Conservation (phyloP, 192 early-diverging fungal genomes). For the Umbelopsis ramanniana region DNA sequence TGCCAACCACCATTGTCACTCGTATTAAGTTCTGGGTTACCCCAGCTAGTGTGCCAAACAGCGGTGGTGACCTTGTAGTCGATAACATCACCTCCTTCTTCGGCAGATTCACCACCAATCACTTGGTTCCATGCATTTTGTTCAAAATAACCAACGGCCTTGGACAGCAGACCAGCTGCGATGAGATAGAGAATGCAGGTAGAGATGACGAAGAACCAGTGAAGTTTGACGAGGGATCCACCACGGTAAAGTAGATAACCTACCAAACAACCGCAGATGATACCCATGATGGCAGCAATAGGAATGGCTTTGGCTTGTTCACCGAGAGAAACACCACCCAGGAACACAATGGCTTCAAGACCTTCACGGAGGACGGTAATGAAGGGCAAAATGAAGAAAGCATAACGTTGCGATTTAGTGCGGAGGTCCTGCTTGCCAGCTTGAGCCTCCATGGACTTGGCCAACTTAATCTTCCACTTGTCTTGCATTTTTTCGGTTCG, state of each 20-base stretch:
- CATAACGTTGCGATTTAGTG: slow-evolving; percentile 48
- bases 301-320: slow-evolving; percentile 68
- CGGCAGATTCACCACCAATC: slow-evolving; percentile 69
- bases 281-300: slow-evolving; percentile 76
- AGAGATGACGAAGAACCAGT: slow-evolving; percentile 78
- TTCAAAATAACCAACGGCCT: slow-evolving; percentile 69
- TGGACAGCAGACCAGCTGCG: slow-evolving; percentile 81
- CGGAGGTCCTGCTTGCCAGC: not conserved
- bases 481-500: slow-evolving; percentile 69
- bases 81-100: slow-evolving; percentile 49
- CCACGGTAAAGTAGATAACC: slow-evolving; percentile 79
- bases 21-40: slow-evolving; percentile 55
- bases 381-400: slow-evolving; percentile 83
- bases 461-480: slow-evolving; percentile 64
- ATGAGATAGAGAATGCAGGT: slow-evolving; percentile 80
- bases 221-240: slow-evolving; percentile 68
- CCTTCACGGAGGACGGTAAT: slow-evolving; percentile 86
- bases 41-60: slow-evolving; percentile 43
- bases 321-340: slow-evolving; percentile 67
- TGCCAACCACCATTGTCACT: slow-evolving; percentile 64
- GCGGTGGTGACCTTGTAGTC: slow-evolving; percentile 40
- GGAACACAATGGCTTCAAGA: slow-evolving; percentile 86
- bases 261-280: slow-evolving; percentile 66
- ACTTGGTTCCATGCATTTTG: slow-evolving; percentile 63
- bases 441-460: slow-evolving; percentile 32